Percentiles rank a stretch among this genome's conserved stretches.
These are phyloP conservation scores for Euphorbia neoarborescens DNA, from an alignment of 441 rosid genomes.

Conservation along the genomic window DNA sequence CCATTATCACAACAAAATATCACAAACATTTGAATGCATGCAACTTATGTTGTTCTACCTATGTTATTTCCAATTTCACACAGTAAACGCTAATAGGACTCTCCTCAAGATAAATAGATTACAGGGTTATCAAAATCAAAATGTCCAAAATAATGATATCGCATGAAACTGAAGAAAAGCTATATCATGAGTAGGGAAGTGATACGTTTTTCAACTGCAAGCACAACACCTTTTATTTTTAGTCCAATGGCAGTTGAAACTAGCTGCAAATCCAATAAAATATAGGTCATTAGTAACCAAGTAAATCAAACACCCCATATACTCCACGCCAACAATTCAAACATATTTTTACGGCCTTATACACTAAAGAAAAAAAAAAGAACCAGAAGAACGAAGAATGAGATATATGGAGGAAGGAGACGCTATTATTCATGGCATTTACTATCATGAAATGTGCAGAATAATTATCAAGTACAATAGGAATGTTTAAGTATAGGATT, in stretches of 20 bases:
- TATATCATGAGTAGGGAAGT: slow-evolving; percentile 83
- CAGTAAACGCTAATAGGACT: background rate
- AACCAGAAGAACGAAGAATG: background rate
- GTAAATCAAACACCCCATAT: background rate
- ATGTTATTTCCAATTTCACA: background rate
- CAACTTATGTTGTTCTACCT: background rate
- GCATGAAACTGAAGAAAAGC: background rate
- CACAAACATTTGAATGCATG: background rate
- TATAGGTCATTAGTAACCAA: background rate
- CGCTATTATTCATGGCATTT: background rate
- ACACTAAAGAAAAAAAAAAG: background rate
- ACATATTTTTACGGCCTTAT: background rate
- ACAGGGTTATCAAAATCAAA: background rate
- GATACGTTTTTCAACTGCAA: slow-evolving; percentile 96
- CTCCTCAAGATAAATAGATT: background rate
- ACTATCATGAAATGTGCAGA: background rate
- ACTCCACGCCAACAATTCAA: background rate
- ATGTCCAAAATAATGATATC: background rate
- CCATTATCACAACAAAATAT: background rate
- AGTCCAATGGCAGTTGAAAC: slow-evolving; percentile 96
- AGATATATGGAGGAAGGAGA: background rate
- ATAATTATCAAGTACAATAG: background rate
- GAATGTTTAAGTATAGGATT: background rate
- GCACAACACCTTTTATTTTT: slow-evolving; percentile 95
- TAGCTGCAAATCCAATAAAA: slow-evolving; percentile 37